These are phyloP conservation scores for Boletus barrowsii DNA, from an alignment of 768 basidiomycete species.

Conservation along the genomic window DNA sequence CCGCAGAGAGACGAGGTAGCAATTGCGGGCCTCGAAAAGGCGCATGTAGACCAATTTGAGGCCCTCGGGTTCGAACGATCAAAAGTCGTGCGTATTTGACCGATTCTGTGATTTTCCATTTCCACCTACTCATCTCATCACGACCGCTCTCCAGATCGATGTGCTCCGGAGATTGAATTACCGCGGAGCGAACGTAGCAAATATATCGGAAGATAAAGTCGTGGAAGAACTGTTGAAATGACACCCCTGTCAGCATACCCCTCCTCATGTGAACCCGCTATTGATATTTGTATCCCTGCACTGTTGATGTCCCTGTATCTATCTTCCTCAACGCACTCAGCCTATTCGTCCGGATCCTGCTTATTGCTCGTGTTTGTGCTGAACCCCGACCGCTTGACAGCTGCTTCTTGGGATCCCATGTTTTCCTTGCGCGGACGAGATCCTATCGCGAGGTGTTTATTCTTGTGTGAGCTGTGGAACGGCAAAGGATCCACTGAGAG, in stretches of 20 bases:
- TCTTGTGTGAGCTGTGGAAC: conserved; percentile 3
- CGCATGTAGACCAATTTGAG: conserved; percentile 83
- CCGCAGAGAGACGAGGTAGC: conserved; percentile 47
- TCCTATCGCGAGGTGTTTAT: conserved; percentile 3
- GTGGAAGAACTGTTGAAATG: conserved; percentile 82
- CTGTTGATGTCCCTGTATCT: conserved; percentile 27
- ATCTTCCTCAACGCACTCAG: conserved; percentile 14
- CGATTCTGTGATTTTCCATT: too few relatives aligned
- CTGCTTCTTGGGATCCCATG: background rate
- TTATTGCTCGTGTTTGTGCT: conserved; percentile 12
- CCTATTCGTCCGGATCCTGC: conserved; percentile 14
- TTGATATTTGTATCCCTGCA: conserved; percentile 24
- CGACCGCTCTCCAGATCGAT: conserved; percentile 58
- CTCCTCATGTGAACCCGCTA: conserved; percentile 18
- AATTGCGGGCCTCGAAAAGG: conserved; percentile 77
- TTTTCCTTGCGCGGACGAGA: conserved; percentile 6
- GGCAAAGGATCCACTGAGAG: background rate
- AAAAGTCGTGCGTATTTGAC: conserved; percentile 71
- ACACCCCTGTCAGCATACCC: conserved; percentile 27
- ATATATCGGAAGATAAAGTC: conserved; percentile 78
- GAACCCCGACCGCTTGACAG: conserved; percentile 1
- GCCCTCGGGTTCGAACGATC: conserved; percentile 74
- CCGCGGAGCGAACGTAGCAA: conserved; percentile 74
- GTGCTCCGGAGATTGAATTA: conserved; percentile 87
- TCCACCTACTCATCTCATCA: background rate